Base-by-base conservation (phyloP, 495 filamentous ascomycete genomes). In the Rostrohypoxylon terebratum region DNA sequence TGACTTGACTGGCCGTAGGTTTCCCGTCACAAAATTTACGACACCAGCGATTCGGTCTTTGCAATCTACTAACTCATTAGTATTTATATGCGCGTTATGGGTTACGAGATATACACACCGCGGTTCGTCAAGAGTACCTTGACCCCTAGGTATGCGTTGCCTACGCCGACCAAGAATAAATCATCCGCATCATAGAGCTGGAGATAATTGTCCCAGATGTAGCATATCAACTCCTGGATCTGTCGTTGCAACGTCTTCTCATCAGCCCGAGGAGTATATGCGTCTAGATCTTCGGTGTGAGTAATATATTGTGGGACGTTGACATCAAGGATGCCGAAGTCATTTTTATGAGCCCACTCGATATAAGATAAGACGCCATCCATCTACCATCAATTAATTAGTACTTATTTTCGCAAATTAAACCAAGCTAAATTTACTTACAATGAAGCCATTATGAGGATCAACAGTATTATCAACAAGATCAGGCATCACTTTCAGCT, bases 121-220 rank as follows among this genome's bases (percentile, higher is more conserved):
- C 90, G 81, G 63, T 89, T 88, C 23, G 88, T 89, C 4, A 94
- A 79, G 1, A 94, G 84, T n/a, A 90, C 83, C 55, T 90, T 88
- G 20, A 93, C 83, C 0, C 90, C 91, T 8, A 89, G 81, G 68
- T 92, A 93, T 0, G 91, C 88, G 67, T 90, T 87, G 9, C 96
- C 96, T 1, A 96, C 87, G 3, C 96, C 95, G 55, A 99, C 81
- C 45, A 98, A 84, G 77, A 95, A 90, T 21, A 98, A 85, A 21
- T 94, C 87, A 0, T 90, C 87, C 3, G 68, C 77, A 6, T 93
- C 87, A 67, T 89, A 86, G 3, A 91, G 90, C 86, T 97, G 92
- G 36, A 99, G 91, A 72, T 97, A 97, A 75, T 99, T 99, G 72
- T 98, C 95, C 96, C 96, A 99, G 34, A 99, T 78, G 74, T 97